Evolutionary conservation across 164 flowering plant species (phyloP), one percentile per base, ranked within the genome.

Genomic region (Annona cherimola): DNA sequence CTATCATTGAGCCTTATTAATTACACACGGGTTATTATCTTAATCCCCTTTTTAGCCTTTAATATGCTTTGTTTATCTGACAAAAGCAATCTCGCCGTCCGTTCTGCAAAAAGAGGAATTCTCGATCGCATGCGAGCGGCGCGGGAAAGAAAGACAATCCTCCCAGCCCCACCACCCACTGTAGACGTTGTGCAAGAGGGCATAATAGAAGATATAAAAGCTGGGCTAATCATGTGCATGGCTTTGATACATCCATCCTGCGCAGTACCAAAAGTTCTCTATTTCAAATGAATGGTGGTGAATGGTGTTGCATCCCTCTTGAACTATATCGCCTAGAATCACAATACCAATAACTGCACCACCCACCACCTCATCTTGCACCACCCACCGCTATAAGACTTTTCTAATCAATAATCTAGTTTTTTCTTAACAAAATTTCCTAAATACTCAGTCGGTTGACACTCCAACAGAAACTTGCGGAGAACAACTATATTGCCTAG

Each of bases 21-120:
- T n/a, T n/a, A 35, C 35, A 61, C 35, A 2, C 35, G 35, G 35
- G 0, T 20, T 61, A 20, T 61, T 61, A 61, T 61, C 63, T 61
- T 61, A 61, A 61, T 61, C 63, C n/a, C 35, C 20, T 61, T n/a
- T 61, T 50, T 18, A 61, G 63, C 57, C 57, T 50, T 61, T 61
- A 61, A 61, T 61, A 1, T 61, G 19, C 20, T n/a, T n/a, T 16
- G 11, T 6, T 61, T 8, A 2, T 61, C 19, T 7, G 35, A 12
- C 63, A 2, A 16, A 11, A 11, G 57, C 14, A 50, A 50, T 50
- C 57, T 50, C 14, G 57, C 57, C 57, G 57, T 50, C 57, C 14
- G 57, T 50, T 50, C 57, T 16, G 57, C 3, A 50, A 50, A 50
- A 50, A 50, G 57, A 50, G 57, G 57, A 50, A 50, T 50, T 50